Percentiles rank a stretch among this genome's conserved stretches.
phyloP scores from a whole-genome alignment of 768 basidiomycete species.

The Tulasnella calospora region DNA sequence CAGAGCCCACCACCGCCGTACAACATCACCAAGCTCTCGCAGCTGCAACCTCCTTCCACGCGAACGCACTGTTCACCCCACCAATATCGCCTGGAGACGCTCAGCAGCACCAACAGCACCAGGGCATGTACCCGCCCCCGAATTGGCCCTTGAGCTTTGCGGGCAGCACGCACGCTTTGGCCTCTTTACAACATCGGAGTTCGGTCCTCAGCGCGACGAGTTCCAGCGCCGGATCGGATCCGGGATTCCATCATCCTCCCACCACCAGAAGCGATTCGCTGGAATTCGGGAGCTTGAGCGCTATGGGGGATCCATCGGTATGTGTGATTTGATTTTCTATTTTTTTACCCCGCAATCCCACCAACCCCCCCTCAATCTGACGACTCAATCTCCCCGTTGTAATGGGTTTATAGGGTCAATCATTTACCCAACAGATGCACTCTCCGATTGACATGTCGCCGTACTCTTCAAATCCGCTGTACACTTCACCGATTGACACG shows the following conservation, averaged over 20 bases:
- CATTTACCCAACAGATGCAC: background rate
- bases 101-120: background rate
- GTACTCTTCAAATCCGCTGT: background rate
- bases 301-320: background rate
- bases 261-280: background rate
- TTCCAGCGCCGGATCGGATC: conserved; percentile 4
- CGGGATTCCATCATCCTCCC: background rate
- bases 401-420: background rate
- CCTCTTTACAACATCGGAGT: background rate
- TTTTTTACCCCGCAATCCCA: background rate
- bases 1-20: background rate
- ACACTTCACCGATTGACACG: background rate
- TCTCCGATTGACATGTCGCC: background rate
- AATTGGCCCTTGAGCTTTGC: background rate
- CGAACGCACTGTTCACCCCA: background rate
- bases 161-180: background rate
- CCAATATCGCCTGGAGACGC: conserved; percentile 3
- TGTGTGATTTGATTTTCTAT: background rate
- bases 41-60: background rate
- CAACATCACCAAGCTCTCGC: conserved; percentile 15
- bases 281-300: background rate
- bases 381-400: background rate
- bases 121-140: background rate
- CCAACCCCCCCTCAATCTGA: background rate
- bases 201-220: background rate